Base-by-base conservation (phyloP, 345 rosid genomes). In the Alliaria petiolata region DNA sequence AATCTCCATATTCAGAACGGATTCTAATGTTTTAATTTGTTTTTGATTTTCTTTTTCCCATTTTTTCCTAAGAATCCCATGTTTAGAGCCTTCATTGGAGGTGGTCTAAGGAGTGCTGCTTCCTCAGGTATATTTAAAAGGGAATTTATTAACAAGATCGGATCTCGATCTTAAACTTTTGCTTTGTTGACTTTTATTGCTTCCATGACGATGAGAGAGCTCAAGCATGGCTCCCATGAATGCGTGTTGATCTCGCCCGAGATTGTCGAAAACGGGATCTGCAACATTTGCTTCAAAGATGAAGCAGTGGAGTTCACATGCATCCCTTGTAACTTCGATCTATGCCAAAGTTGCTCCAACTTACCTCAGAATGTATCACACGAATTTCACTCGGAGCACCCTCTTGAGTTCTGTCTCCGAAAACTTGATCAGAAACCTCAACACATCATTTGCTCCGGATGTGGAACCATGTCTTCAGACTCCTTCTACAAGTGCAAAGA, bases 201-300 rank as follows among this genome's bases (percentile, higher is more conserved):
- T 22, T 3, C 25, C 25, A 22, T 22, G 25, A 22, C 25, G 25
- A 22, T 22, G 25, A 22, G 25, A 22, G 25, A 22, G 3, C 25
- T 22, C 25, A 22, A 22, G 25, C 25, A 22, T 22, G 25, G 25
- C 25, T 22, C 25, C 25, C 25, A 22, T 38, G 16, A 16, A 50
- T 51, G 70, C 13, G 5, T 30, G 13, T 40, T 52, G 15, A 25
- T 39, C 11, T 25, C 50, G 6, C 12, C 38, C 2, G 25, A 22
- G 25, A 10, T 4, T 5, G 13, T 4, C 3, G 1, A 9, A 1
- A 5, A 38, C 4, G 12, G 17, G 16, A 66, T 52, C 4, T 52
- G 70, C 70, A 66, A 52, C 50, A 15, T 66, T 10, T 66, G 61
- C 28, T 7, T 3, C 61, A 53, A 54, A 53, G 71, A 54, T 7